phyloP scores from a whole-genome alignment of 768 basidiomycete genomes.

The Nidularia pulvinata region DNA sequence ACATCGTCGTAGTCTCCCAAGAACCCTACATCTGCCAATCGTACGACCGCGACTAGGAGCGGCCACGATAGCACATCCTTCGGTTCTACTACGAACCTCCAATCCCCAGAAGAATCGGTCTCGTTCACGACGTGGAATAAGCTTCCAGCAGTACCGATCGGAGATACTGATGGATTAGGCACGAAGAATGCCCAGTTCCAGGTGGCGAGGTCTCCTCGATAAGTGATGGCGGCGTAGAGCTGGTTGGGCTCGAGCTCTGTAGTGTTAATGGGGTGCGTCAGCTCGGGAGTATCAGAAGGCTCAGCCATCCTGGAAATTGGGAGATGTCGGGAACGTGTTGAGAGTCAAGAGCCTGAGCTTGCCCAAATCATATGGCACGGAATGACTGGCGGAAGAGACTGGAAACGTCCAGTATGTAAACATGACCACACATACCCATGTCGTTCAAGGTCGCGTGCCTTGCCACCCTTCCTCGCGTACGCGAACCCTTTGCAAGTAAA shows the following conservation, averaged over 20 bases:
- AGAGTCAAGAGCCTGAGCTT: not conserved
- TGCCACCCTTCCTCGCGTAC: not conserved
- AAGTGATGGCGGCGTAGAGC: conserved; percentile 44
- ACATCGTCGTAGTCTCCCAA: conserved; percentile 41
- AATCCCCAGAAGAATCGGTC: conserved; percentile 23
- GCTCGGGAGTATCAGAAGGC: conserved; percentile 8
- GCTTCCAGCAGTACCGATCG: conserved; percentile 41
- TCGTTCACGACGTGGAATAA: conserved; percentile 40
- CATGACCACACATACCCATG: not conserved
- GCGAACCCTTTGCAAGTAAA: not conserved
- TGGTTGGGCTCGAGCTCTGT: conserved; percentile 35
- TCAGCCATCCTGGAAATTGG: not conserved
- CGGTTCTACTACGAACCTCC: conserved; percentile 37
- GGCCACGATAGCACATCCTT: conserved; percentile 36
- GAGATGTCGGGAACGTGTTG: not conserved
- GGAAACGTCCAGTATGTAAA: not conserved
- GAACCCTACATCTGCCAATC: conserved; percentile 37
- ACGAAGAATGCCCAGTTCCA: conserved; percentile 55
- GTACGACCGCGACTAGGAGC: conserved; percentile 41
- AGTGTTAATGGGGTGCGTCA: conserved; percentile 16
- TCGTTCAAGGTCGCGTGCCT: not conserved
- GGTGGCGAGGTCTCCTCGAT: conserved; percentile 42
- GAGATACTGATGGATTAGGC: conserved; percentile 31
- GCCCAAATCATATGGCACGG: too few species aligned
- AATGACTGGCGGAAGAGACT: not conserved